A percentile compares a stretch with the other conserved stretches of the same genome.
These are phyloP conservation scores for Mycena floridula DNA, from an alignment of 768 basidiomycete genomes.

Conservation along the genomic window DNA sequence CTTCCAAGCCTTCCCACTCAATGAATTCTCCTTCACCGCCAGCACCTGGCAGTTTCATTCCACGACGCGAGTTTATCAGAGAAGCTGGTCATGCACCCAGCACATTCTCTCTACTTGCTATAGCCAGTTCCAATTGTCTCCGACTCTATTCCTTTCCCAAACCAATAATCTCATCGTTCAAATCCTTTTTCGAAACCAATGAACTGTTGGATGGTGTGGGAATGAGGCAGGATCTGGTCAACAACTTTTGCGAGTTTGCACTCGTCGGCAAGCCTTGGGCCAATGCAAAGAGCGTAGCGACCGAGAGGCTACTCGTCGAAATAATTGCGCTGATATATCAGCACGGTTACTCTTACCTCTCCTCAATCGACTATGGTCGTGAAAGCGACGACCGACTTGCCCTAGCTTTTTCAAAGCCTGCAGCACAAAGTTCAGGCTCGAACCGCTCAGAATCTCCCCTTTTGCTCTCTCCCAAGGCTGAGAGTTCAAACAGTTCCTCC, in stretches of 20 bases:
- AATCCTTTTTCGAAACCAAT: slow-evolving; percentile 46
- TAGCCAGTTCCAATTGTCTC: slow-evolving; percentile 57
- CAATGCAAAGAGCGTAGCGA: slow-evolving; percentile 54
- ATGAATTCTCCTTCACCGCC: too few species aligned
- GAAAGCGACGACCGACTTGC: slow-evolving; percentile 69
- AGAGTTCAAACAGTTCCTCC: slow-evolving; percentile 28
- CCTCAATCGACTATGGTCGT: slow-evolving; percentile 70
- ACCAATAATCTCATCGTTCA: slow-evolving; percentile 44
- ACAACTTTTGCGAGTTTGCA: slow-evolving; percentile 60
- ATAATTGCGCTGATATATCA: slow-evolving; percentile 58
- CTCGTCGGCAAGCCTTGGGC: slow-evolving; percentile 71
- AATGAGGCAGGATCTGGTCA: slow-evolving; percentile 47
- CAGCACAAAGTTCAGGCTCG: slow-evolving; percentile 18
- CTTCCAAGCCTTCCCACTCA: slow-evolving; percentile 29
- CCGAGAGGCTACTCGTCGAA: slow-evolving; percentile 67
- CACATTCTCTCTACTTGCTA: slow-evolving; percentile 64
- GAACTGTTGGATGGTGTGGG: slow-evolving; percentile 29
- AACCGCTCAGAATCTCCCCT: slow-evolving; percentile 25
- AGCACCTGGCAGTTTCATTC: slow-evolving; percentile 56
- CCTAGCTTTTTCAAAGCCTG: slow-evolving; percentile 61
- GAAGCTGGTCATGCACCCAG: slow-evolving; percentile 46
- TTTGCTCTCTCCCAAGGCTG: slow-evolving; percentile 31
- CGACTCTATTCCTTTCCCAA: slow-evolving; percentile 66
- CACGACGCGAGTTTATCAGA: slow-evolving; percentile 68
- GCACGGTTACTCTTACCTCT: slow-evolving; percentile 58